These are phyloP conservation scores for Citrus inodora DNA, from an alignment of 345 rosid genomes.

Conservation along the genomic window DNA sequence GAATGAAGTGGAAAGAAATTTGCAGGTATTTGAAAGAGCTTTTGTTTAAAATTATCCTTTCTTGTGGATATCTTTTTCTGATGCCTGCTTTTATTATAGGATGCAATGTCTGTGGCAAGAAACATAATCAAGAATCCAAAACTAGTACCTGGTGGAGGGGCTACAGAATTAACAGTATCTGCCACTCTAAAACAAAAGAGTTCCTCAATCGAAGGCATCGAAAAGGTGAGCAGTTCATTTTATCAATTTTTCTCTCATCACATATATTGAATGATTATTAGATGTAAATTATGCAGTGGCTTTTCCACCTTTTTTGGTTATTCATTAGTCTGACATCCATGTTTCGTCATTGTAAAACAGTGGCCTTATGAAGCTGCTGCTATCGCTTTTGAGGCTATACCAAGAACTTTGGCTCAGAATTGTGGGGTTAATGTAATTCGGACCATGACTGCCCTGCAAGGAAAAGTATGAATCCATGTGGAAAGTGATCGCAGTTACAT, in stretches of 20 bases:
- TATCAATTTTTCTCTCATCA: neutral
- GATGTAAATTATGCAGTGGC: neutral
- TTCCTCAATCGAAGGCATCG: conserved; percentile 86
- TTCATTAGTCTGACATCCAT: neutral
- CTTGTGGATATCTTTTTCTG: neutral
- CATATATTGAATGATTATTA: neutral
- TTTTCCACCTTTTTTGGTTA: neutral
- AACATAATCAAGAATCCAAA: conserved; percentile 94
- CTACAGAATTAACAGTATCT: conserved; percentile 87
- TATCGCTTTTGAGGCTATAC: conserved; percentile 92
- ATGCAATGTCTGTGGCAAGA: conserved; percentile 96
- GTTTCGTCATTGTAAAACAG: conserved; percentile 35
- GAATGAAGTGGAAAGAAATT: conserved; percentile 93
- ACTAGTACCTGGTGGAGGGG: conserved; percentile 95
- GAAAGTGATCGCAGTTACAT: neutral
- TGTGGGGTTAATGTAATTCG: conserved; percentile 82
- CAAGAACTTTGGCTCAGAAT: conserved; percentile 81
- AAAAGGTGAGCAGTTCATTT: conserved; percentile 48
- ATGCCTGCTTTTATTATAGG: conserved; percentile 42
- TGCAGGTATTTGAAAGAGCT: conserved; percentile 55
- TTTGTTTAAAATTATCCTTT: conserved; percentile 2
- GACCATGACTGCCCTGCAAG: conserved; percentile 86
- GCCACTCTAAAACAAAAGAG: conserved; percentile 91
- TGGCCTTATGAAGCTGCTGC: conserved; percentile 99
- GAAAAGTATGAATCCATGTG: conserved; percentile 49